A percentile compares a stretch with the other conserved stretches of the same genome.
Evolutionary conservation across 164 flowering plant species (phyloP).

Genomic region (Nymphaea colorata): DNA sequence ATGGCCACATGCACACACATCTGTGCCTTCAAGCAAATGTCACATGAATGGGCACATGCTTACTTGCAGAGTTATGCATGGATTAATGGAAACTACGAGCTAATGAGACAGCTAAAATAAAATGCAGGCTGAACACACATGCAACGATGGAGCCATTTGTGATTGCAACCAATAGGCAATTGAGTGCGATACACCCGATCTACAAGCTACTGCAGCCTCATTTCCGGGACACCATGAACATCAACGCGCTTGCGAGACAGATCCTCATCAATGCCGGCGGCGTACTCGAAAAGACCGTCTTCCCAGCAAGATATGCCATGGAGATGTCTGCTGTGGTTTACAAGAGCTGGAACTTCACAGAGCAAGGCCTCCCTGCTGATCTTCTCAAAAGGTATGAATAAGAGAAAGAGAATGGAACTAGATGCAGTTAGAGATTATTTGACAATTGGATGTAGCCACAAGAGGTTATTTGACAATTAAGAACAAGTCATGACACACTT

Average conservation of each 20-base stretch:
- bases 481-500: no score
- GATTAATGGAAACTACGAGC: background rate
- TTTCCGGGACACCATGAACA: conserved; percentile 78
- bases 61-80: background rate
- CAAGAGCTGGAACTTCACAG: conserved; percentile 61
- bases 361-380: conserved; percentile 77
- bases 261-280: conserved; percentile 79
- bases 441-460: background rate
- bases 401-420: background rate
- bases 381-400: conserved; percentile 52
- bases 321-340: conserved; percentile 68
- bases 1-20: no score
- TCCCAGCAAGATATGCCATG: conserved; percentile 65
- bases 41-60: no score
- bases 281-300: conserved; percentile 61
- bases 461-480: background rate
- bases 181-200: conserved; percentile 80
- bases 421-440: background rate
- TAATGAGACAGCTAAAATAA: background rate
- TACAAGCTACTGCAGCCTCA: conserved; percentile 81
- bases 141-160: conserved; percentile 82
- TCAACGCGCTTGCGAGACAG: conserved; percentile 83
- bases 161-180: conserved; percentile 72
- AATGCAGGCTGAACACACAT: conserved; percentile 74
- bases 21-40: no score